Conservation (phyloP, 257 asterid genomes). For the Fraxinus anomala region DNA sequence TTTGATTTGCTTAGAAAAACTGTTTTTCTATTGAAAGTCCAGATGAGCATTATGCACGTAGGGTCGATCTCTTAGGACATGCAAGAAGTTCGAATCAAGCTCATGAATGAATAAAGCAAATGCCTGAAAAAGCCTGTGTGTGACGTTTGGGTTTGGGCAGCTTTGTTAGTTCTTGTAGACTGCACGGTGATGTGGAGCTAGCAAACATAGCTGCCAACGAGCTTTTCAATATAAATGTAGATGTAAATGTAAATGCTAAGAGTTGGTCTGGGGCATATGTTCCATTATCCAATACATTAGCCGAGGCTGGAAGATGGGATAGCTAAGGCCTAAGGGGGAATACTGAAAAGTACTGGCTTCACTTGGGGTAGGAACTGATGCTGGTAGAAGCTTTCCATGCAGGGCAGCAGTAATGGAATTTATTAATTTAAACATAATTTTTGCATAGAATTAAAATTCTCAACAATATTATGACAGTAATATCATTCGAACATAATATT, state of each 20-base stretch:
- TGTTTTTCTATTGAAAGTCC: constrained; percentile 32
- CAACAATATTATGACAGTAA: too few relatives aligned
- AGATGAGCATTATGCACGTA: constrained; percentile 49
- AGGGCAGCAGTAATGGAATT: too few relatives aligned
- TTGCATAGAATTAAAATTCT: background rate
- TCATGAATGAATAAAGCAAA: constrained; percentile 34
- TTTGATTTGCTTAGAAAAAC: constrained; percentile 37
- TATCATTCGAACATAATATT: too few relatives aligned
- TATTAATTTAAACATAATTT: background rate
- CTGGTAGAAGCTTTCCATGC: too few relatives aligned
- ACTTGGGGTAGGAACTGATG: too few relatives aligned
- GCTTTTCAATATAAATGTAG: constrained; percentile 48
- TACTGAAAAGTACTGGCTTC: too few relatives aligned
- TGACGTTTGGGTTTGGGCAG: constrained; percentile 61
- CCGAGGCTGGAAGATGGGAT: too few relatives aligned
- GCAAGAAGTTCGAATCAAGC: constrained; percentile 44
- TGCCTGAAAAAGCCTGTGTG: constrained; percentile 44
- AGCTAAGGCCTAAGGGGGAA: too few relatives aligned
- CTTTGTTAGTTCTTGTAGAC: constrained; percentile 42
- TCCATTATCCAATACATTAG: constrained; percentile 64
- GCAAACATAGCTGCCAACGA: constrained; percentile 76
- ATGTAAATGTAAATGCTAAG: constrained; percentile 15
- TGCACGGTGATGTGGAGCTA: constrained; percentile 70
- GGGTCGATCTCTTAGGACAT: constrained; percentile 52
- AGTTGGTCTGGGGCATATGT: constrained; percentile 66